Conservation (phyloP, 352 stramenopile genomes). For the Aphanomyces invadans region DNA sequence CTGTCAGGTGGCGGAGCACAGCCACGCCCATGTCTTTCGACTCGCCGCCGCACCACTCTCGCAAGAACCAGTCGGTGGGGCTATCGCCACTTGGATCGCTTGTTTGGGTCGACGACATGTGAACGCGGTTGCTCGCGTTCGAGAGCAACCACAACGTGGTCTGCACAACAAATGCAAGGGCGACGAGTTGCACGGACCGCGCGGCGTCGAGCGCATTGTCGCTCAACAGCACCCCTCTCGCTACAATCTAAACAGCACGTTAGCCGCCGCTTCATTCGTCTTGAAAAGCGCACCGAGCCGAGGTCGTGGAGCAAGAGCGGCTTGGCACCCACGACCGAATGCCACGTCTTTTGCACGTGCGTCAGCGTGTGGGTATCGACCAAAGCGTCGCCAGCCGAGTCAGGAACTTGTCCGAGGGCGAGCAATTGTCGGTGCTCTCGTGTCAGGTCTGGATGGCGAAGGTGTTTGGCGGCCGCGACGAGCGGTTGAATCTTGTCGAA, state of each 20-base stretch:
- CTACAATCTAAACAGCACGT: conserved; percentile 27
- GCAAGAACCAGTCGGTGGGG: background rate
- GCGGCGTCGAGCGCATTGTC: conserved; percentile 48
- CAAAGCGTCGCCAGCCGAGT: background rate
- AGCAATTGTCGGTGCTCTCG: background rate
- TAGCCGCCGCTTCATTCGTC: background rate
- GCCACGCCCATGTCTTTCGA: background rate
- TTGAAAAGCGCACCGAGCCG: conserved; percentile 35
- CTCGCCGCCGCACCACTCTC: background rate
- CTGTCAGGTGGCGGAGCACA: background rate
- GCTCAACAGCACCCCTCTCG: conserved; percentile 60
- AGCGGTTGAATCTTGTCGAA: background rate
- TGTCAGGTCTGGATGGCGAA: background rate
- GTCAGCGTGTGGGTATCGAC: conserved; percentile 67
- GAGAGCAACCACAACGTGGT: conserved; percentile 60
- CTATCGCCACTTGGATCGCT: no score
- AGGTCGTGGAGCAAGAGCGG: conserved; percentile 66
- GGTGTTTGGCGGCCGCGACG: background rate
- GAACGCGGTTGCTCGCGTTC: no score
- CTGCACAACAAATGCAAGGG: conserved; percentile 65
- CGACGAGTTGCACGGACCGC: conserved; percentile 50
- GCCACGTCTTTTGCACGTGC: conserved; percentile 27
- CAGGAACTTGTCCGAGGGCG: background rate
- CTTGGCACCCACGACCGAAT: conserved; percentile 32
- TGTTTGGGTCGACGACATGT: no score